Base-by-base conservation (phyloP, 192 early-diverging fungal species). In the Funneliformis geosporum region DNA sequence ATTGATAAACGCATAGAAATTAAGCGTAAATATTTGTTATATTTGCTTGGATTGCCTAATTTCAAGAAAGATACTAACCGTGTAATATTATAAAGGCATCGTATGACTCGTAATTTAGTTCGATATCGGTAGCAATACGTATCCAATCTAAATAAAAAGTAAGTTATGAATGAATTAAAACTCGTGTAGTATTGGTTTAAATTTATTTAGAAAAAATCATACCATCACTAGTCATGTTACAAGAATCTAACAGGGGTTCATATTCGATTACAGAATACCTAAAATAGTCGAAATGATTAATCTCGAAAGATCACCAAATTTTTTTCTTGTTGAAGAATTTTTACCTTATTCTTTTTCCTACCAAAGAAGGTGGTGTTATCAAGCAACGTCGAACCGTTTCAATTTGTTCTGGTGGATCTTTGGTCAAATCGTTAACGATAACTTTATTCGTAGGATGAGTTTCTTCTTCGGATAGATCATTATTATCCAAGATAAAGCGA, bases 61-160 rank as follows among this genome's bases (percentile, higher is more conserved):
- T 33, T 18, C 11, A 18, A 47, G 25, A 6, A 76, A 62, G 39
- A 8, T 39, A 76, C 75, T 43, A 18, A 79, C 77, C 94, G 73
- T 99, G 98, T 33, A 99, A 85, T 28, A 99, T 94, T 75, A 99
- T 93, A 81, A 99, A 99, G 0, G 97, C 94, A 78, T 99, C 98
- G 77, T 91, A 98, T 12, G 91, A 85, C 79, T 93, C 82, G 87
- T 99, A 99, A 79, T 96, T 98, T 76, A 89, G 88, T 84, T 99
- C 96, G 81, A 99, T 95, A 82, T 99, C 98, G 1, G 92, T 94
- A 5, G 96, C 96, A 46, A 99, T 97, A 79, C 96, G 90, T 65
- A 96, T 90, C 98, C 98, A 99, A 83, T 99, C 98, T 69, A 67
- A 81, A 33, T 2, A 5, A 39, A 43, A 61, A 71, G 16, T 16